Conservation (phyloP, 768 basidiomycete genomes). For the Lactarius vividus region DNA sequence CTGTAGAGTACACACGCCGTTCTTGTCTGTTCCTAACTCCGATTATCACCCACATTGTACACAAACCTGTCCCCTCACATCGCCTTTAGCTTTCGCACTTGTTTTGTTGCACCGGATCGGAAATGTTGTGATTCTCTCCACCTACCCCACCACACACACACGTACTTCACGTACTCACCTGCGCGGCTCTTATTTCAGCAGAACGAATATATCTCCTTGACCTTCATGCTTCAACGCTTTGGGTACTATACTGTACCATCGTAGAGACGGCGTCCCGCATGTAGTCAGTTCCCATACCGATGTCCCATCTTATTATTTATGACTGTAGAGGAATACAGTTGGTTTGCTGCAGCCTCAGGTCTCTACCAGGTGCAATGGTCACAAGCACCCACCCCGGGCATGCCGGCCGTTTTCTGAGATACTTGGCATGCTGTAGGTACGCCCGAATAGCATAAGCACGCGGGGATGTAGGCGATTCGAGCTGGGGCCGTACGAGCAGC, state of each 20-base stretch:
- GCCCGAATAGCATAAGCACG: too few species aligned
- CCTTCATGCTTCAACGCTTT: not conserved
- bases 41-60: slow-evolving; percentile 3
- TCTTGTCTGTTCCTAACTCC: not conserved
- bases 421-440: too few species aligned
- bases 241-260: not conserved
- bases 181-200: not conserved
- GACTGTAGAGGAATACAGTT: not conserved
- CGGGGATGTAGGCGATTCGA: too few species aligned
- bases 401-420: too few species aligned
- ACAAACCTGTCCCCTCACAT: slow-evolving; percentile 10
- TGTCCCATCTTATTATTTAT: not conserved
- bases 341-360: not conserved
- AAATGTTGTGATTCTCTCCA: slow-evolving; percentile 11
- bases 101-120: slow-evolving; percentile 22
- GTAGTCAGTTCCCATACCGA: not conserved
- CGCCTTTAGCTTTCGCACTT: slow-evolving; percentile 24
- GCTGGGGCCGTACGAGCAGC: too few species aligned
- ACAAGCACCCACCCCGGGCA: too few species aligned
- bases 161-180: slow-evolving; percentile 8
- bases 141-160: not conserved
- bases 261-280: slow-evolving; percentile 10
- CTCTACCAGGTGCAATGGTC: not conserved
- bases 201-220: slow-evolving; percentile 5
- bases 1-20: not conserved